Evolutionary conservation across 1,284 basidiomycete genomes (phyloP).

Genomic region (Malassezia dermatis): DNA sequence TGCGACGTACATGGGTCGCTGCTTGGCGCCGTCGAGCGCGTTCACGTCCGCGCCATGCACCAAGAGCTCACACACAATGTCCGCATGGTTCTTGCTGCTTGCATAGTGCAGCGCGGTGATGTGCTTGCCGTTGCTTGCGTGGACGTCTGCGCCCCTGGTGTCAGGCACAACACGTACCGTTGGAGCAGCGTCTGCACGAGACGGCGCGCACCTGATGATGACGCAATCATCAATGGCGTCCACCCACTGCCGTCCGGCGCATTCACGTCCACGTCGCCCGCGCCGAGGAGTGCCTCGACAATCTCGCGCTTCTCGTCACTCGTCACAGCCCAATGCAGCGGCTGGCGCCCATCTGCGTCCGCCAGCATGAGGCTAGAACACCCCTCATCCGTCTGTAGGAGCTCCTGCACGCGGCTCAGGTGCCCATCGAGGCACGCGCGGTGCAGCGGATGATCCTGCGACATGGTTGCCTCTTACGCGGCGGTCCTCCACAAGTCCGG

Average conservation of each 20-base stretch:
- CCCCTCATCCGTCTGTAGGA: not conserved
- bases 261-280: slow-evolving; percentile 9
- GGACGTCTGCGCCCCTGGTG: slow-evolving; percentile 19
- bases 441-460: slow-evolving; percentile 11
- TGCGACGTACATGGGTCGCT: slow-evolving; percentile 21
- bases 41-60: slow-evolving; percentile 25
- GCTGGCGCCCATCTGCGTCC: slow-evolving; percentile 23
- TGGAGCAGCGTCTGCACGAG: slow-evolving; percentile 16
- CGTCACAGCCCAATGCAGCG: slow-evolving; percentile 24
- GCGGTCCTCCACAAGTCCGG: slow-evolving; percentile 5
- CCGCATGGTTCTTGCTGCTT: slow-evolving; percentile 24
- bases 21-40: slow-evolving; percentile 25
- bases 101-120: slow-evolving; percentile 29
- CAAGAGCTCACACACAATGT: slow-evolving; percentile 22
- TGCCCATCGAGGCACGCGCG: slow-evolving; percentile 16
- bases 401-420: not conserved
- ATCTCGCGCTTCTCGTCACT: slow-evolving; percentile 9
- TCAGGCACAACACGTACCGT: slow-evolving; percentile 1
- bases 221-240: slow-evolving; percentile 27
- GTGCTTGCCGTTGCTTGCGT: slow-evolving; percentile 13
- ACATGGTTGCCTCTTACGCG: slow-evolving; percentile 1
- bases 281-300: slow-evolving; percentile 6
- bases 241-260: slow-evolving; percentile 16
- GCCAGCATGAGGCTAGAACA: slow-evolving; percentile 5
- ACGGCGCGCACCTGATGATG: slow-evolving; percentile 18